Conservation (phyloP, 305 asterid species). For the Fraxinus nigra region DNA sequence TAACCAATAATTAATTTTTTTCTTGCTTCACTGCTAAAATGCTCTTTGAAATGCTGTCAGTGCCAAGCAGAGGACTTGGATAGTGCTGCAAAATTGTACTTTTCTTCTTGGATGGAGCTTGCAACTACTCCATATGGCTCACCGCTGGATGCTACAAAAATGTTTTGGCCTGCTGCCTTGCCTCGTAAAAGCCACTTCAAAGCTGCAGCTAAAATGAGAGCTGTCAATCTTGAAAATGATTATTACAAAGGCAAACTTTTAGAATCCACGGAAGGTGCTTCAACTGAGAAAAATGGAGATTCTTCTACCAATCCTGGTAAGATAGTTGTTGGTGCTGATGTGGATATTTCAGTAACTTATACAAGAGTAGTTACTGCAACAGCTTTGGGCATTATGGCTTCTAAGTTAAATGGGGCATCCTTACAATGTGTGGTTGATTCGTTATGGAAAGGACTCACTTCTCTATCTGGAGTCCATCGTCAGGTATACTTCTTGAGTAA, state of each 20-base stretch:
- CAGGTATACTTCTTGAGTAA: slow-evolving; percentile 57
- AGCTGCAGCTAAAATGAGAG: slow-evolving; percentile 99
- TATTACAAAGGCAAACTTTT: slow-evolving; percentile 39
- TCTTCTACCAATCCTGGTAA: slow-evolving; percentile 54
- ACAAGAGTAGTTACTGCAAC: slow-evolving; percentile 91
- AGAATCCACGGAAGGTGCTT: slow-evolving; percentile 45
- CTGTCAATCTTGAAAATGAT: slow-evolving; percentile 64
- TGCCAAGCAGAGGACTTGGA: slow-evolving; percentile 79
- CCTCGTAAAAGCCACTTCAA: slow-evolving; percentile 95
- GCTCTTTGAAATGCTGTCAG: slow-evolving; percentile 41
- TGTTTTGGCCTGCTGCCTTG: slow-evolving; percentile 96
- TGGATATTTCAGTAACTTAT: slow-evolving; percentile 77
- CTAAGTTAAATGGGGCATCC: slow-evolving; percentile 62
- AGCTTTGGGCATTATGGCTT: slow-evolving; percentile 80
- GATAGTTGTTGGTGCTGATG: slow-evolving; percentile 91
- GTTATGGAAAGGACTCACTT: slow-evolving; percentile 75
- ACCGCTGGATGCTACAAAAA: slow-evolving; percentile 69
- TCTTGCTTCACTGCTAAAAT: slow-evolving; percentile 20
- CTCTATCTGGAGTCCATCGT: slow-evolving; percentile 91
- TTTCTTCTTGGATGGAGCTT: slow-evolving; percentile 86
- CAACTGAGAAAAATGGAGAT: slow-evolving; percentile 62
- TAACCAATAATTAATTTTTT: not conserved
- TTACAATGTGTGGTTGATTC: slow-evolving; percentile 74
- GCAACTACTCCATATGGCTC: slow-evolving; percentile 95
- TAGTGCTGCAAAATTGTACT: slow-evolving; percentile 71